A percentile compares a stretch with the other conserved stretches of the same genome.
phyloP scores from a whole-genome alignment of 805 yeast genomes.

The Schwanniomyces yamadae region DNA sequence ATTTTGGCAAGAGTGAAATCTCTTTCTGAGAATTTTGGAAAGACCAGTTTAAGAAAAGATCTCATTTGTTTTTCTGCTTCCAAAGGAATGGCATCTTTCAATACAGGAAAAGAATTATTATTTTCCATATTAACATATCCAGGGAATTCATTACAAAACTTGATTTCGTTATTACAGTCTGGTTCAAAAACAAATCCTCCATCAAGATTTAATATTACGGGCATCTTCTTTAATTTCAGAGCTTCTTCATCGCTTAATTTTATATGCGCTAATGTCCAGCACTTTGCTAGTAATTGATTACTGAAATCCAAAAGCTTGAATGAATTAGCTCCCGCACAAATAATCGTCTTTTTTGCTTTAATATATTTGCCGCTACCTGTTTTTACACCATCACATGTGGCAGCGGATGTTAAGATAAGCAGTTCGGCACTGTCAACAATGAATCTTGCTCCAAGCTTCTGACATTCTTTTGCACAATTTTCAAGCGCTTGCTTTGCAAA shows the following conservation, averaged over 20 bases:
- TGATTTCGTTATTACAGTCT: slow-evolving; percentile 15
- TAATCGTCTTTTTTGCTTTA: slow-evolving; percentile 32
- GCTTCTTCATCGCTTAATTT: slow-evolving; percentile 34
- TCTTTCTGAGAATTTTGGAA: slow-evolving; percentile 41
- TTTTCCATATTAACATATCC: slow-evolving; percentile 6
- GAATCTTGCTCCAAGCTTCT: slow-evolving; percentile 30
- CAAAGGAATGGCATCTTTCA: slow-evolving; percentile 33
- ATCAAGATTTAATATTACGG: slow-evolving; percentile 43
- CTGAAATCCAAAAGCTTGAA: slow-evolving; percentile 27
- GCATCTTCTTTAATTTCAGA: slow-evolving; percentile 33
- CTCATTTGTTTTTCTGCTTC: slow-evolving; percentile 25
- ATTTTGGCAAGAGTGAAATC: slow-evolving; percentile 12
- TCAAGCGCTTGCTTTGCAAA: slow-evolving; percentile 6
- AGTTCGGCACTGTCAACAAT: slow-evolving; percentile 21
- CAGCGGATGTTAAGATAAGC: slow-evolving; percentile 10
- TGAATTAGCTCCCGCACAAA: slow-evolving; percentile 39
- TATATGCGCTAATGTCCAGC: slow-evolving; percentile 37
- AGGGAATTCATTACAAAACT: slow-evolving; percentile 7
- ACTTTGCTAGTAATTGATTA: slow-evolving; percentile 34
- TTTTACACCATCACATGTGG: slow-evolving; percentile 23
- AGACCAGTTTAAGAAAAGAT: slow-evolving; percentile 23
- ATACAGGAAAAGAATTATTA: slow-evolving; percentile 29
- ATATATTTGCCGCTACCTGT: slow-evolving; percentile 23
- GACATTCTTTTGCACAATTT: slow-evolving; percentile 22
- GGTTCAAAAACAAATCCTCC: slow-evolving; percentile 44